Evolutionary conservation across 805 yeast species (phyloP), one percentile per base, ranked within the genome.

Genomic region (Wickerhamiella domercqiae): DNA sequence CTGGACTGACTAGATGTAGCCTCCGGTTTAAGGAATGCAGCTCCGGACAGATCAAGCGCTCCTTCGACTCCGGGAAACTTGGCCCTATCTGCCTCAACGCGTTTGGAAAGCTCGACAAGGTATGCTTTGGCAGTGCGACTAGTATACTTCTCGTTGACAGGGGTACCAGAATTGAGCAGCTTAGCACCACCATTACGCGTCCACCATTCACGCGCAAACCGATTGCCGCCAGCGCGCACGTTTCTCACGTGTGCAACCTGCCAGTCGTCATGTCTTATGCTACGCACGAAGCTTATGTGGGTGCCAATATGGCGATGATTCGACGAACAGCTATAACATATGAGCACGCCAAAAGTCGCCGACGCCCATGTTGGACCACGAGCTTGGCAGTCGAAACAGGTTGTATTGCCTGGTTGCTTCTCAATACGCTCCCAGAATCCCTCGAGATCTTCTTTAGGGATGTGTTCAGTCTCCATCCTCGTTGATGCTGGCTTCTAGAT

Each of bases 361-460:
- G 97, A 87, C 3, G 98, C 82, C 98, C 98, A 90, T 0, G 97
- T 83, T 26, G 98, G 97, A 57, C 86, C 86, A 55, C 80, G 83
- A 50, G 86, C 80, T 37, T 78, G 71, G 60, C 98, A 90, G 56
- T 90, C 98, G 61, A 90, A 87, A 61, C 98, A 90, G 38, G 57
- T 58, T 51, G 55, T 77, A 64, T 86, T 86, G 34, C 83, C 79
- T 74, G 74, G 44, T 52, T 69, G 65, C 57, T 76, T 63, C 49
- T 71, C 70, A 48, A 81, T 63, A 55, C 70, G 66, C 36, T 64
- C 63, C 52, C 82, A 82, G 46, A 82, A 70, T 36, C 66, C 66
- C 34, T 68, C 67, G 37, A 77, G 76, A 50, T 78, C 79, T 48
- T 77, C 84, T 53, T 75, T 75, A 35, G 53, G 45, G 35, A 58